A percentile compares a stretch with the other conserved stretches of the same genome.
These are phyloP conservation scores for Salix exigua DNA, from an alignment of 345 rosid genomes.

Conservation along the genomic window DNA sequence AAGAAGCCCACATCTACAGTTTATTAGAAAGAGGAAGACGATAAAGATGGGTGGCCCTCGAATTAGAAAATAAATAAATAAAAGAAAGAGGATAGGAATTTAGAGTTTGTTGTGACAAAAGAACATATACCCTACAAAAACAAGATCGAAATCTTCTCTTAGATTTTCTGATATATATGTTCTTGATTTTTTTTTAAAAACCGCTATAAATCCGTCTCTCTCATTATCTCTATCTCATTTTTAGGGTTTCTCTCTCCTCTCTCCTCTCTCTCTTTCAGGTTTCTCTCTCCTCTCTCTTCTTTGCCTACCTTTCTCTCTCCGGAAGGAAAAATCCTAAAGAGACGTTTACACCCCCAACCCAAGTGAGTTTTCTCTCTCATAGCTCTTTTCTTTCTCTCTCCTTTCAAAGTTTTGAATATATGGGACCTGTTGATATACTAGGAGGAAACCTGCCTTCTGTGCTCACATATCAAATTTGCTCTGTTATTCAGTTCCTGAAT, in stretches of 20 bases:
- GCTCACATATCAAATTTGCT: not conserved
- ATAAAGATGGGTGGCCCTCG: not conserved
- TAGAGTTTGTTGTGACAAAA: conserved; percentile 13
- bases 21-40: not conserved
- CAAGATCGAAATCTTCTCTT: not conserved
- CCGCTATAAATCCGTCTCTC: conserved; percentile 29
- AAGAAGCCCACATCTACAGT: not conserved
- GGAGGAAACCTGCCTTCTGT: conserved; percentile 30
- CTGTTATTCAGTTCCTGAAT: not conserved
- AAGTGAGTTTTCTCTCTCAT: conserved; percentile 93
- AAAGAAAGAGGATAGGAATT: conserved; percentile 15
- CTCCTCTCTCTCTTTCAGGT: conserved; percentile 29
- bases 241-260: conserved; percentile 9
- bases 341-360: conserved; percentile 72
- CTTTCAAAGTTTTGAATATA: conserved; percentile 55
- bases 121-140: conserved; percentile 4
- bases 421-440: conserved; percentile 36
- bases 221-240: conserved; percentile 19
- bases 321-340: conserved; percentile 79
- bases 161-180: not conserved
- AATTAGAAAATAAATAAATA: conserved; percentile 3
- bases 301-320: conserved; percentile 60
- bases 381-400: conserved; percentile 36
- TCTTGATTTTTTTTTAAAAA: not conserved
- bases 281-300: conserved; percentile 45